A percentile compares a stretch with the other conserved stretches of the same genome.
phyloP scores from a whole-genome alignment of 345 rosid genomes.

The Linum lewisii region DNA sequence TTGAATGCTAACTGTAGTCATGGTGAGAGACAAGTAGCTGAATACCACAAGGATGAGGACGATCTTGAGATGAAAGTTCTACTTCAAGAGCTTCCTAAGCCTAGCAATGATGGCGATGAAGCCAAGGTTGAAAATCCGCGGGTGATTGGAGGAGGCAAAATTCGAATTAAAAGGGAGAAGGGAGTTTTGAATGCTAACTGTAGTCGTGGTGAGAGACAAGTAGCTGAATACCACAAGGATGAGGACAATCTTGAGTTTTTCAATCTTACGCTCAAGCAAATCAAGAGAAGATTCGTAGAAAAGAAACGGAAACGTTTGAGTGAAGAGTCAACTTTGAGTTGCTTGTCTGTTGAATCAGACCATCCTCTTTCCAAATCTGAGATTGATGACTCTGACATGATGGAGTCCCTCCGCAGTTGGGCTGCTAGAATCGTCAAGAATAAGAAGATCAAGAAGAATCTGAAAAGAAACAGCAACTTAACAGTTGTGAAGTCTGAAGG shows the following conservation, averaged over 20 bases:
- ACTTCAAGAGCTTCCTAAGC: slow-evolving; percentile 11
- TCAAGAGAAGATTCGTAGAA: slow-evolving; percentile 38
- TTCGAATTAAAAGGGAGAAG: slow-evolving; percentile 5
- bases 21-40: slow-evolving; percentile 6
- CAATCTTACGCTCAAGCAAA: slow-evolving; percentile 41
- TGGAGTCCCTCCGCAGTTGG: slow-evolving; percentile 46
- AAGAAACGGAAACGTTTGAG: slow-evolving; percentile 43
- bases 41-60: slow-evolving; percentile 16
- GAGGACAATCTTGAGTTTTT: slow-evolving; percentile 21
- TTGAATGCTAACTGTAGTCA: slow-evolving; percentile 3
- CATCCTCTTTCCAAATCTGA: slow-evolving; percentile 7
- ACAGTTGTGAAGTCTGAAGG: slow-evolving; percentile 14
- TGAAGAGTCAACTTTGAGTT: slow-evolving; percentile 12
- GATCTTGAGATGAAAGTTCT: slow-evolving; percentile 25
- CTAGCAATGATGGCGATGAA: slow-evolving; percentile 5
- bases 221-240: slow-evolving; percentile 14
- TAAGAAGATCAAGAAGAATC: slow-evolving; percentile 25
- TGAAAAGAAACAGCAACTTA: slow-evolving; percentile 14
- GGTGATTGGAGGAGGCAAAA: slow-evolving; percentile 10
- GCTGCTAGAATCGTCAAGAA: slow-evolving; percentile 35
- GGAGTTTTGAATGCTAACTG: slow-evolving; percentile 14
- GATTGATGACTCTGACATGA: slow-evolving; percentile 36
- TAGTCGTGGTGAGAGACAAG: neutral
- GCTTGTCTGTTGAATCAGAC: slow-evolving; percentile 17
- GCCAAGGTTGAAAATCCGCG: slow-evolving; percentile 19